Base-by-base conservation (phyloP, 2,329 filamentous ascomycete genomes). In the Aspergillus spinulosporus region DNA sequence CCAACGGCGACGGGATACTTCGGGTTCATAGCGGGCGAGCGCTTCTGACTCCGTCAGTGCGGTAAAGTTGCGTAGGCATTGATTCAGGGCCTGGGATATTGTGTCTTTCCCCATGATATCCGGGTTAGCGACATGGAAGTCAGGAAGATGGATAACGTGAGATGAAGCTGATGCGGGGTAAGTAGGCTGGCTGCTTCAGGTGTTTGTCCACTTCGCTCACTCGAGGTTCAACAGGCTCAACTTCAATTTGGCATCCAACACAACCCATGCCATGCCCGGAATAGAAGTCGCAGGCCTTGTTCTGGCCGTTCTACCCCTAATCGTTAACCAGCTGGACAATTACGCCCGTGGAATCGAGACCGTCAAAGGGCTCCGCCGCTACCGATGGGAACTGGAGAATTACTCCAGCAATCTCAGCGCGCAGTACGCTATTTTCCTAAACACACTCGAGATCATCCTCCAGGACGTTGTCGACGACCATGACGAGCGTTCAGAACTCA, bases 241-340 rank as follows among this genome's bases (percentile, higher is more conserved):
- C 21, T 21, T 21, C 21, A 21, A 21, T 21, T 21, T 21, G 21
- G 21, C 21, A 21, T 21, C 21, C 21, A 21, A 21, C 21, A 21
- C 21, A 21, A 21, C 21, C 21, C 21, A 21, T 21, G 21, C 21
- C 21, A 21, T 34, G 8, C 4, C 46, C 1, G 46, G 46, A 3
- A 9, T 48, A 3, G 49, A 52, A 28, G 5, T 36, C 3, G 50
- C 42, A 11, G 43, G 51, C 2, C 15, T 67, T 3, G 59, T 51
- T 7, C 56, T 67, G 1, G 66, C 64, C 2, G 34, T 66, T 21
- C 53, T 68, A 8, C 66, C 66, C 0, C 37, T 69, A 5, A 6
- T 68, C n/a, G 54, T 67, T 26, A 66, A 67, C 29, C 61, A 64
- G 15, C 32, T 67, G 3, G 63, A 64, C 37, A 59, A 56, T 7